Evolutionary conservation across 78 protist genomes (phyloP).

Genomic region (Neovahlkampfia damariscottae): DNA sequence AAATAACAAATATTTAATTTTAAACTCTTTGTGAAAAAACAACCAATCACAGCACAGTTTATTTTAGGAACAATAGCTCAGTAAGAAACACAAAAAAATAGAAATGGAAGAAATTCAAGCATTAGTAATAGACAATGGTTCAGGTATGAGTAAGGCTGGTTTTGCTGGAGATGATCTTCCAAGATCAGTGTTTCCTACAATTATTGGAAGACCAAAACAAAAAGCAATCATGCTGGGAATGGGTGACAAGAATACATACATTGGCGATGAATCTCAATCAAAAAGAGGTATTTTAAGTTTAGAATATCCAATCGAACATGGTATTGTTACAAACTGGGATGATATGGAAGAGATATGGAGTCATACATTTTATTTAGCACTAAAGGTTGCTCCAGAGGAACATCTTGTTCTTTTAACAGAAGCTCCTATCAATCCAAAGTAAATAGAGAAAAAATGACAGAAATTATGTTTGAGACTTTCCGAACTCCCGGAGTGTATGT

Average conservation of each 20-base stretch:
- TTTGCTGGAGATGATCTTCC: slow-evolving; percentile 79
- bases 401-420: slow-evolving; percentile 80
- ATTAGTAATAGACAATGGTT: slow-evolving; percentile 52
- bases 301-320: slow-evolving; percentile 78
- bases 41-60: too few relatives aligned
- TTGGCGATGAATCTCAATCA: slow-evolving; percentile 79
- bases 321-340: slow-evolving; percentile 97
- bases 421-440: slow-evolving; percentile 81
- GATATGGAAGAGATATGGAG: slow-evolving; percentile 97
- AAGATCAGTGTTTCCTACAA: slow-evolving; percentile 58
- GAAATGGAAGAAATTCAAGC: slow-evolving; percentile 4
- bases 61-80: too few relatives aligned
- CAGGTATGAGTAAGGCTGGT: slow-evolving; percentile 94
- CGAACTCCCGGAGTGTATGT: slow-evolving; percentile 76
- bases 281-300: slow-evolving; percentile 65
- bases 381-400: slow-evolving; percentile 81
- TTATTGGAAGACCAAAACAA: slow-evolving; percentile 70
- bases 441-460: slow-evolving; percentile 81
- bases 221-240: slow-evolving; percentile 45
- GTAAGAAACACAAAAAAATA: neutral
- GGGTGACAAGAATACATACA: slow-evolving; percentile 58
- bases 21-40: too few relatives aligned
- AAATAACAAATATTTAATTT: too few relatives aligned
- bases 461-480: slow-evolving; percentile 87
- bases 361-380: slow-evolving; percentile 89